These are phyloP conservation scores for Backusella westeae DNA, from an alignment of 192 early-diverging fungal species.

Conservation along the genomic window DNA sequence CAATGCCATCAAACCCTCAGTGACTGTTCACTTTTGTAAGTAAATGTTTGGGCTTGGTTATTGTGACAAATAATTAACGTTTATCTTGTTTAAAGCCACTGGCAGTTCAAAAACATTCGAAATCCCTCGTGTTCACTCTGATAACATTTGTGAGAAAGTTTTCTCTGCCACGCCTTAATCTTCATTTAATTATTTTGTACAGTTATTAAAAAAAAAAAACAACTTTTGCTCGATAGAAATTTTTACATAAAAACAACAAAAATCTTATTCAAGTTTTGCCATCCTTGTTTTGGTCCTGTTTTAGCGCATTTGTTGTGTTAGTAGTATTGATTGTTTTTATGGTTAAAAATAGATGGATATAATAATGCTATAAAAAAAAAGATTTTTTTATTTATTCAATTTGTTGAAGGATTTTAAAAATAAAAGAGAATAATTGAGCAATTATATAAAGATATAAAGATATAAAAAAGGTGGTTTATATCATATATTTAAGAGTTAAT, in stretches of 20 bases:
- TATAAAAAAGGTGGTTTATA: not conserved
- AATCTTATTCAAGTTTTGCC: not conserved
- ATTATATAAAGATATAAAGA: not conserved
- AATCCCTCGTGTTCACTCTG: slow-evolving; percentile 23
- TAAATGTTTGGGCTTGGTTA: not conserved
- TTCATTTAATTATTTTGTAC: not conserved
- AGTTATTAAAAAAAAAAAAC: not conserved
- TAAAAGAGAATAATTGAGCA: not conserved
- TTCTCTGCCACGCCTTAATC: slow-evolving; percentile 15
- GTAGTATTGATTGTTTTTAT: too few species aligned
- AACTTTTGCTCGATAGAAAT: not conserved
- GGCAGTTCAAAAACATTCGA: slow-evolving; percentile 8
- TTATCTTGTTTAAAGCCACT: not conserved
- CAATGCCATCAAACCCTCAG: slow-evolving; percentile 35
- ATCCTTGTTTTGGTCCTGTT: not conserved
- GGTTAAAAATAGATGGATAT: not conserved
- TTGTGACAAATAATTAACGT: not conserved
- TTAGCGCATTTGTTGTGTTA: too few species aligned
- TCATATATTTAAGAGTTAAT: slow-evolving; percentile 8
- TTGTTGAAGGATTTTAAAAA: not conserved
- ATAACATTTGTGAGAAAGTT: slow-evolving; percentile 17
- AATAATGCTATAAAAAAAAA: not conserved
- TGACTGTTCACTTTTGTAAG: slow-evolving; percentile 56
- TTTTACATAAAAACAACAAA: not conserved
- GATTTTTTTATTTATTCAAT: not conserved